These are phyloP conservation scores for Patellifolia procumbens DNA, from an alignment of 179 eudicot species.

Conservation along the genomic window DNA sequence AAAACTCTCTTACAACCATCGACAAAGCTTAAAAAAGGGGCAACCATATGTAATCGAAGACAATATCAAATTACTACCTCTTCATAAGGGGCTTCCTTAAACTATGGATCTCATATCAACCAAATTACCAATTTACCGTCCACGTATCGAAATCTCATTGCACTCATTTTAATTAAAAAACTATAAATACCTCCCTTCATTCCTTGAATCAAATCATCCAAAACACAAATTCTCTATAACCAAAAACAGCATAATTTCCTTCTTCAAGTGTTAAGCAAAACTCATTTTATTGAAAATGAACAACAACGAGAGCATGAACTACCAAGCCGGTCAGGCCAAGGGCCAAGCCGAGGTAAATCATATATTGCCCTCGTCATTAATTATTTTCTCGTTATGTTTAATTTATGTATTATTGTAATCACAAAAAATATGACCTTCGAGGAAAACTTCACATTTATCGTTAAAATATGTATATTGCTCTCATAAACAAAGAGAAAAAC, in stretches of 20 bases:
- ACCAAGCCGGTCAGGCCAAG: conserved; percentile 51
- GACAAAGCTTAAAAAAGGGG: not conserved
- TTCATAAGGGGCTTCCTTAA: conserved; percentile 1
- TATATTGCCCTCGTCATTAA: too few species aligned
- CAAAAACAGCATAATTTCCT: not conserved
- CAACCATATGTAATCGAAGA: not conserved
- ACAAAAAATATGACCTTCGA: too few species aligned
- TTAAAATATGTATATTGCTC: too few species aligned
- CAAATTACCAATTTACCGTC: not conserved
- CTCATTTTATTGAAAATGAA: conserved; percentile 34
- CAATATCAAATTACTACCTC: not conserved
- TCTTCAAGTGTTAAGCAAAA: not conserved
- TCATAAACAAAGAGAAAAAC: too few species aligned
- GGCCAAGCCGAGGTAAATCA: conserved; percentile 39
- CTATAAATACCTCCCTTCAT: not conserved
- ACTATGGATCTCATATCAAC: conserved; percentile 9
- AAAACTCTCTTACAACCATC: not conserved
- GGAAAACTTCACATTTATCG: too few species aligned
- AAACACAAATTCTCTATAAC: not conserved
- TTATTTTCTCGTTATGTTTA: too few species aligned
- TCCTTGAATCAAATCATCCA: not conserved
- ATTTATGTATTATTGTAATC: too few species aligned
- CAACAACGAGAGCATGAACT: conserved; percentile 38
- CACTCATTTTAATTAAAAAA: not conserved
- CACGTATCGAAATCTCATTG: not conserved